A percentile compares a stretch with the other conserved stretches of the same genome.
phyloP scores from a whole-genome alignment of 1,284 basidiomycete species.

The Golubevia pallescens region DNA sequence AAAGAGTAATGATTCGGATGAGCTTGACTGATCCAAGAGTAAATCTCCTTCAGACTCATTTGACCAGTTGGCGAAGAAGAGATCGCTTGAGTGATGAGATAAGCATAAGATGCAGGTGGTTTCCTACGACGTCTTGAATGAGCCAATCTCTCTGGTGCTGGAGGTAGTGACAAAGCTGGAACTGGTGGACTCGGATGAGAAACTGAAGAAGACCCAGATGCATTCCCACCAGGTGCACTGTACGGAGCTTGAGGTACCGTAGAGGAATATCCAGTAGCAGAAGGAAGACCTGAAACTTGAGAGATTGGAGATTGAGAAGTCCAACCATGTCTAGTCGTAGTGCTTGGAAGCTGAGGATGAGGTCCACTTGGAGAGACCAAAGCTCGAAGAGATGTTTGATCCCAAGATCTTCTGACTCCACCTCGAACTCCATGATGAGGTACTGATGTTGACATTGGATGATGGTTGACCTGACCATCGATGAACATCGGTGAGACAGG shows the following conservation, averaged over 20 bases:
- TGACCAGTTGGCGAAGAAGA: constrained; percentile 36
- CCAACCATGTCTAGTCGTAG: not conserved
- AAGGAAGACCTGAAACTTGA: not conserved
- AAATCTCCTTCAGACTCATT: constrained; percentile 53
- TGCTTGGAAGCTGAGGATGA: not conserved
- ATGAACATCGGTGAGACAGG: not conserved
- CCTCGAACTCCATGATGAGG: too few species aligned
- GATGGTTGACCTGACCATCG: not conserved
- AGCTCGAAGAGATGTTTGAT: not conserved
- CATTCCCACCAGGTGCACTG: too few species aligned
- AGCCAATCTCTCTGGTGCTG: constrained; percentile 30
- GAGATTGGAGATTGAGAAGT: not conserved
- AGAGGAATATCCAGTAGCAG: too few species aligned
- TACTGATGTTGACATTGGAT: too few species aligned
- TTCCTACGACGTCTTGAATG: constrained; percentile 37
- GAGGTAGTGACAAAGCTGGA: too few species aligned
- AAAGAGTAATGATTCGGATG: constrained; percentile 39
- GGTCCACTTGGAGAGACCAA: not conserved
- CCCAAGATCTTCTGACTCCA: not conserved
- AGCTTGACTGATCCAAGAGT: constrained; percentile 47
- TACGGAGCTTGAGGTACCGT: too few species aligned
- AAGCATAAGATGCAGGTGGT: constrained; percentile 49
- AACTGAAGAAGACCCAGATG: too few species aligned
- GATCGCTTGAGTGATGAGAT: constrained; percentile 54
- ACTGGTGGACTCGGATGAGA: too few species aligned